These are phyloP conservation scores for Mucor saturninus DNA, from an alignment of 371 early-diverging fungal species.

Conservation along the genomic window DNA sequence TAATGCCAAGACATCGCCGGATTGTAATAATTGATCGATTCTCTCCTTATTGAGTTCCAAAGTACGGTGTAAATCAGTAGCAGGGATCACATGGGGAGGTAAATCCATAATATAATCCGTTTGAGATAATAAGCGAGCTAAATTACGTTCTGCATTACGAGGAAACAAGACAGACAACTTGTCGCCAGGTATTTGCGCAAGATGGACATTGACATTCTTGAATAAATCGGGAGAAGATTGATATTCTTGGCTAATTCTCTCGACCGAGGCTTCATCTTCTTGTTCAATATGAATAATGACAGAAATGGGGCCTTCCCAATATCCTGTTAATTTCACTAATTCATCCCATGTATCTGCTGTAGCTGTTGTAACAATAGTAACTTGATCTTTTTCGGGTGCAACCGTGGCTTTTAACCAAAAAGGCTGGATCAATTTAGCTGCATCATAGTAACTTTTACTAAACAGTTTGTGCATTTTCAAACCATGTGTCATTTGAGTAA, in stretches of 20 bases:
- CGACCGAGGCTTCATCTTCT: constrained; percentile 27
- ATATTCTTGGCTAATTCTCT: constrained; percentile 28
- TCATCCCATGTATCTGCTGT: constrained; percentile 45
- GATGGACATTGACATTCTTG: constrained; percentile 44
- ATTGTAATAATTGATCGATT: constrained; percentile 33
- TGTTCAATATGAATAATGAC: constrained; percentile 41
- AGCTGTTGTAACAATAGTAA: constrained; percentile 45
- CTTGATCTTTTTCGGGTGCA: constrained; percentile 31
- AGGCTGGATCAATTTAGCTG: constrained; percentile 40
- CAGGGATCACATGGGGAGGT: constrained; percentile 44
- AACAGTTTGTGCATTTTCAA: constrained; percentile 54
- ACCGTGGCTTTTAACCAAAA: constrained; percentile 43
- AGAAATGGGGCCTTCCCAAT: constrained; percentile 56
- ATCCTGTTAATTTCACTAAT: constrained; percentile 39
- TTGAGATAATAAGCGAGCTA: constrained; percentile 50
- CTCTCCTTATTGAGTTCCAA: constrained; percentile 41
- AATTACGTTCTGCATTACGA: constrained; percentile 55
- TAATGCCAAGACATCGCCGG: constrained; percentile 45
- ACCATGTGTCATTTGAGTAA: constrained; percentile 49
- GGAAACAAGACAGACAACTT: constrained; percentile 38
- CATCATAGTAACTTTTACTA: constrained; percentile 44
- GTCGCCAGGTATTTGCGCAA: constrained; percentile 29
- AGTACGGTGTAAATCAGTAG: constrained; percentile 44
- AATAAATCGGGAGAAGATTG: constrained; percentile 28
- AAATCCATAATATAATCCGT: constrained; percentile 47